phyloP scores from a whole-genome alignment of 75 land plant genomes.

The Pinus tabuliformis region DNA sequence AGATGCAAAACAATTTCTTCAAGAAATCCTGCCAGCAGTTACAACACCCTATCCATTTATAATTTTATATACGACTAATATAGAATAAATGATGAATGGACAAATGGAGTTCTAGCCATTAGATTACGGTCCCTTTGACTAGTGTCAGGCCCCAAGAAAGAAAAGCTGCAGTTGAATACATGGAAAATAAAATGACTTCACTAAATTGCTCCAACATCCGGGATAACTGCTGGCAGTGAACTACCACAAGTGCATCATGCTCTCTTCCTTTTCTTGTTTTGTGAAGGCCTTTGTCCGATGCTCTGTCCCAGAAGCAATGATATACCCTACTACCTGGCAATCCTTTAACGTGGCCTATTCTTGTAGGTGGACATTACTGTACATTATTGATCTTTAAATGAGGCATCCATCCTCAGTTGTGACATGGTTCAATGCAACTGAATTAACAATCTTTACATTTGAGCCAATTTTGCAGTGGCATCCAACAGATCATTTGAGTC shows the following conservation, averaged over 20 bases:
- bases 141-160: too few relatives aligned
- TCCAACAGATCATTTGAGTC: conserved; percentile 94
- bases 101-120: too few relatives aligned
- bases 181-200: background rate
- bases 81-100: too few relatives aligned
- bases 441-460: conserved; percentile 93
- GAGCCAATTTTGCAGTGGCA: conserved; percentile 97
- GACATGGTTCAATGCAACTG: conserved; percentile 94
- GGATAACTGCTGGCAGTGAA: background rate
- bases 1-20: too few relatives aligned
- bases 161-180: too few relatives aligned
- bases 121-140: too few relatives aligned
- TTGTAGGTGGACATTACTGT: conserved; percentile 91
- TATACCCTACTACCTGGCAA: conserved; percentile 85
- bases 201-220: background rate
- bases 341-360: conserved; percentile 82
- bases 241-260: background rate
- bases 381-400: conserved; percentile 82
- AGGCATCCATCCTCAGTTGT: conserved; percentile 90
- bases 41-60: too few relatives aligned
- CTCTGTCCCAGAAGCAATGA: conserved; percentile 51
- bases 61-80: too few relatives aligned
- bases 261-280: conserved; percentile 22
- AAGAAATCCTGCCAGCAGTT: too few relatives aligned
- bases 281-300: conserved; percentile 49